A percentile compares a stretch with the other conserved stretches of the same genome.
These are phyloP conservation scores for Crassisporium funariophilum DNA, from an alignment of 768 basidiomycete species.

Conservation along the genomic window DNA sequence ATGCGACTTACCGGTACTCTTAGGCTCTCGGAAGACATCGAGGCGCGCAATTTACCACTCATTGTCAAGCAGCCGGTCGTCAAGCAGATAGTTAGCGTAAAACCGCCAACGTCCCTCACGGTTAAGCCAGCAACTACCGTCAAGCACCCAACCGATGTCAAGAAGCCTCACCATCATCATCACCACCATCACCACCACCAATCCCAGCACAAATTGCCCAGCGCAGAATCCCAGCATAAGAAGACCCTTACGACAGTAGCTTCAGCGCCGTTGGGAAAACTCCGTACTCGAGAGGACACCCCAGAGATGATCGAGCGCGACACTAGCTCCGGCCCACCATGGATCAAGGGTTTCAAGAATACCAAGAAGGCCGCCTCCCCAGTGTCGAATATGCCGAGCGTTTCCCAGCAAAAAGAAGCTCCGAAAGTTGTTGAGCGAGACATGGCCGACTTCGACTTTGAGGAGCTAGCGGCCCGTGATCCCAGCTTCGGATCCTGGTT, in stretches of 20 bases:
- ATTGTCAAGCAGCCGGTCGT: too few species aligned
- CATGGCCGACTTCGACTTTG: constrained; percentile 1
- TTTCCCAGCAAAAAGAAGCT: background rate
- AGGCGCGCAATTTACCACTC: background rate
- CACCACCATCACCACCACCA: too few species aligned
- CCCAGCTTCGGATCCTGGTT: constrained; percentile 14
- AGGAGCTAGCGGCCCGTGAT: constrained; percentile 15
- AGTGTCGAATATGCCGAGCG: background rate
- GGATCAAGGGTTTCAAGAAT: background rate
- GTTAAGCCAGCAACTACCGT: too few species aligned
- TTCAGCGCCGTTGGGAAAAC: constrained; percentile 4
- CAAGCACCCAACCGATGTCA: too few species aligned
- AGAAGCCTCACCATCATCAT: too few species aligned
- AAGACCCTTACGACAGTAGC: too few species aligned
- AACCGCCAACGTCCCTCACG: too few species aligned
- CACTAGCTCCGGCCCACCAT: background rate
- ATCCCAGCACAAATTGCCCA: too few species aligned
- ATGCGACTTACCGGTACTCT: background rate
- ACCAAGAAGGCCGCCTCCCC: constrained; percentile 1
- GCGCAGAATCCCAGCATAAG: constrained; percentile 8
- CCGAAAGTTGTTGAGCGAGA: background rate
- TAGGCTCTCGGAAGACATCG: constrained; percentile 8
- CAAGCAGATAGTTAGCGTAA: too few species aligned
- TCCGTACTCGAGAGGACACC: background rate
- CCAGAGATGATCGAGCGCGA: background rate